Evolutionary conservation across 768 basidiomycete genomes (phyloP).

Genomic region (Tricholoma sp.): DNA sequence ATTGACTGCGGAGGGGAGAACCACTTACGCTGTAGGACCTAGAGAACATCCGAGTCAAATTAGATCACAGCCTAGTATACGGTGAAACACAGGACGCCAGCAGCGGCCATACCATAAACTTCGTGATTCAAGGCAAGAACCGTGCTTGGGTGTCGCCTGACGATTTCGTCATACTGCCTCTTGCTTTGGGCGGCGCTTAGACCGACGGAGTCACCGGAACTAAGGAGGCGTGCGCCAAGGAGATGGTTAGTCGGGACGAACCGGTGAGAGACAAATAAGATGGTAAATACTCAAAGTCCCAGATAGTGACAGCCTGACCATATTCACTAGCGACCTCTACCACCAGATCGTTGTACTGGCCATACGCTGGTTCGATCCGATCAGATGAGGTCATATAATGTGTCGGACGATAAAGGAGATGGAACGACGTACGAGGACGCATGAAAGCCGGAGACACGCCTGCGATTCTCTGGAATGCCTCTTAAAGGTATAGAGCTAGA

Average conservation of each 20-base stretch:
- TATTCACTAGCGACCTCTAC: conserved; percentile 19
- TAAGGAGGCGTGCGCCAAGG: too few species aligned
- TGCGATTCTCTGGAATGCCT: conserved; percentile 32
- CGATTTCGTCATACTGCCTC: conserved; percentile 18
- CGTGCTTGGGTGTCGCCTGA: conserved; percentile 19
- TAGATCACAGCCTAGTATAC: too few species aligned
- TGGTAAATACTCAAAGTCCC: conserved; percentile 22
- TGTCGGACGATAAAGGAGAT: neutral
- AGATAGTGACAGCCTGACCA: conserved; percentile 18
- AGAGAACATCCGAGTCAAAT: neutral
- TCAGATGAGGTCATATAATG: neutral
- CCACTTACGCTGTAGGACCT: neutral
- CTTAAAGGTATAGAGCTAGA: conserved; percentile 9
- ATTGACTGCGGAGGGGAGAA: too few species aligned
- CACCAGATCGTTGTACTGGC: conserved; percentile 35
- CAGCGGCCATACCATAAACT: too few species aligned
- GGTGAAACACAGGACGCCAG: neutral
- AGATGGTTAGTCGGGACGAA: too few species aligned
- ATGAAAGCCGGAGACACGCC: conserved; percentile 35
- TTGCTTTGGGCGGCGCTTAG: conserved; percentile 18
- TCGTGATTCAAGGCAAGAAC: conserved; percentile 33
- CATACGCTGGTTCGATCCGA: conserved; percentile 31
- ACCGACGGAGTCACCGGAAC: conserved; percentile 27
- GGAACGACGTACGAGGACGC: conserved; percentile 30
- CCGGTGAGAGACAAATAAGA: neutral